A percentile compares a stretch with the other conserved stretches of the same genome.
phyloP scores from a whole-genome alignment of 2,329 filamentous ascomycete species.

The Botrytis fragariae region DNA sequence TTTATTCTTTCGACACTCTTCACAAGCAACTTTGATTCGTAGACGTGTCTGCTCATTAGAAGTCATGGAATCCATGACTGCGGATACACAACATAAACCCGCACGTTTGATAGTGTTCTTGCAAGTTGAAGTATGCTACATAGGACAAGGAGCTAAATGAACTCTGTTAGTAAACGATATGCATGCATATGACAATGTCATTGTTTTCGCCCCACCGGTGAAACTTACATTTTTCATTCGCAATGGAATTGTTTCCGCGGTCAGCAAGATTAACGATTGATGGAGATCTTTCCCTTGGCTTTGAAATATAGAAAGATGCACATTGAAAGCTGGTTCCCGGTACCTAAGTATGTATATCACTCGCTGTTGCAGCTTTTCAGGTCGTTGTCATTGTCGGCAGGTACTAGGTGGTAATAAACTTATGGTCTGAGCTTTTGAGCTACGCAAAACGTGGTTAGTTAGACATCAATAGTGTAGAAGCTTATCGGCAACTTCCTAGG shows the following conservation, averaged over 20 bases:
- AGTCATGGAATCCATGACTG: neutral
- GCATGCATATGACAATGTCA: neutral
- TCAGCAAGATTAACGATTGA: neutral
- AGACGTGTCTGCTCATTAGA: neutral
- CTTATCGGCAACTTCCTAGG: neutral
- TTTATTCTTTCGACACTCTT: slow-evolving; percentile 6
- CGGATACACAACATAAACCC: neutral
- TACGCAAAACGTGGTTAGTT: neutral
- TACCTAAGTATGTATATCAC: neutral
- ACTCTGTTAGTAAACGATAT: neutral
- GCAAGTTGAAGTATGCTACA: neutral
- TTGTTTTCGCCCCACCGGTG: neutral
- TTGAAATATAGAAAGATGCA: neutral
- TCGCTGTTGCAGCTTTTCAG: neutral
- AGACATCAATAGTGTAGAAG: neutral
- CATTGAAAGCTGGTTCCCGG: neutral
- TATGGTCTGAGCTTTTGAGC: neutral
- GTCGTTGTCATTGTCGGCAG: neutral
- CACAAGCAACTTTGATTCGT: slow-evolving; percentile 6
- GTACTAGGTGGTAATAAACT: neutral
- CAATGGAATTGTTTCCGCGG: neutral
- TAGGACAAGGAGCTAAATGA: neutral
- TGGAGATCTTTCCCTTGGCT: neutral
- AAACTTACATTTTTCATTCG: neutral
- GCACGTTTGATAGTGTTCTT: neutral